Evolutionary conservation across 768 basidiomycete species (phyloP).

Genomic region (Boletellus sp.): DNA sequence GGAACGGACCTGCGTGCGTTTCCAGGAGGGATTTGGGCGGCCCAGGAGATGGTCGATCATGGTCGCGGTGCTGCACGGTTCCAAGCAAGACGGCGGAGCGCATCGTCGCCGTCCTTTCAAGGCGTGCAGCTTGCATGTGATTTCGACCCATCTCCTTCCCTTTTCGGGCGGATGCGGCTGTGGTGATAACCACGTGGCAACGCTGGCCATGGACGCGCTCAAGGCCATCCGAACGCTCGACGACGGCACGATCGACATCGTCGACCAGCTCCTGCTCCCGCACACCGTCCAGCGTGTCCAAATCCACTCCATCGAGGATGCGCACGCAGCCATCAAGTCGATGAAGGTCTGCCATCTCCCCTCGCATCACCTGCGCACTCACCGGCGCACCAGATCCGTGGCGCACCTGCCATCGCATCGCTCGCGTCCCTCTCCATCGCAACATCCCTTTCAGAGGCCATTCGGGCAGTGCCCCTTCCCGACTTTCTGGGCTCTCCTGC

Average conservation of each 20-base stretch:
- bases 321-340: slow-evolving; percentile 89
- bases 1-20: slow-evolving; percentile 66
- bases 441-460: slow-evolving; percentile 53
- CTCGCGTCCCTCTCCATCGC: slow-evolving; percentile 82
- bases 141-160: slow-evolving; percentile 15
- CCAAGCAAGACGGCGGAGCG: slow-evolving; percentile 1
- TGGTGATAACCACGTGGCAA: slow-evolving; percentile 10
- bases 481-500: slow-evolving; percentile 53
- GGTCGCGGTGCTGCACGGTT: slow-evolving; percentile 11
- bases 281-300: slow-evolving; percentile 64
- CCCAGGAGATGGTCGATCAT: slow-evolving; percentile 97
- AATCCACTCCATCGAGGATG: slow-evolving; percentile 74
- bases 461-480: slow-evolving; percentile 44
- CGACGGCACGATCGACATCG: slow-evolving; percentile 68
- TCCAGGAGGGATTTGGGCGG: slow-evolving; percentile 86
- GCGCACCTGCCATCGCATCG: slow-evolving; percentile 93
- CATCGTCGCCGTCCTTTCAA: neutral
- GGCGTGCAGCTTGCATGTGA: slow-evolving; percentile 31
- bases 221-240: slow-evolving; percentile 40
- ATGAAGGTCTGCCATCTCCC: slow-evolving; percentile 72
- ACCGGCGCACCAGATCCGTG: slow-evolving; percentile 59
- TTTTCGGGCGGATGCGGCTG: slow-evolving; percentile 12
- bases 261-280: slow-evolving; percentile 87
- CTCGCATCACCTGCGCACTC: neutral
- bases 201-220: slow-evolving; percentile 20